Percentiles rank a stretch among this genome's conserved stretches.
Conservation (phyloP, 176 grass and related monocot genomes). For the Paspalum notatum region DNA sequence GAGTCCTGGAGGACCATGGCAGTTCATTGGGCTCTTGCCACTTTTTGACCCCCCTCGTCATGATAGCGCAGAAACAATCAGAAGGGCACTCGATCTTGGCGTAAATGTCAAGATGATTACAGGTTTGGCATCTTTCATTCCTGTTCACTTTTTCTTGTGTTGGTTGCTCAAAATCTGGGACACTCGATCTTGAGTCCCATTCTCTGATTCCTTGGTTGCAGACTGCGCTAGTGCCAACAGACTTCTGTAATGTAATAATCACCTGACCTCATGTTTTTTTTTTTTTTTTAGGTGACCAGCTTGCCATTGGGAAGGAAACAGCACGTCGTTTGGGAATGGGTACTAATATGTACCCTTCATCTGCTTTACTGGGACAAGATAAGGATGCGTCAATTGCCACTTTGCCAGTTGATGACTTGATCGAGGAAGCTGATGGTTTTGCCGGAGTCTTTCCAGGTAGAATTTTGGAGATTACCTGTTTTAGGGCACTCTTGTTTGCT, state of each 20-base stretch:
- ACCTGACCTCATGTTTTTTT: neutral
- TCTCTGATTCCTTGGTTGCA: neutral
- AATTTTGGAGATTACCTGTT: neutral
- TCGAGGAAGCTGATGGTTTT: constrained; percentile 95
- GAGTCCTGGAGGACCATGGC: constrained; percentile 78
- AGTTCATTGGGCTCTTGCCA: constrained; percentile 84
- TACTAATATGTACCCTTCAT: constrained; percentile 97
- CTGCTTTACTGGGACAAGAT: constrained; percentile 76
- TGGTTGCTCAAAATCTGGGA: neutral
- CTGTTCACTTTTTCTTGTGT: neutral
- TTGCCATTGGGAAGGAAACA: constrained; percentile 94
- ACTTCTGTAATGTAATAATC: neutral
- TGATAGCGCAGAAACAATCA: constrained; percentile 94
- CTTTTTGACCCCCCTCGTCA: constrained; percentile 92
- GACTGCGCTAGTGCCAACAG: neutral
- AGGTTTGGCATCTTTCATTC: constrained; percentile 41
- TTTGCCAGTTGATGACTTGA: constrained; percentile 87
- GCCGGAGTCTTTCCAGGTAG: constrained; percentile 94
- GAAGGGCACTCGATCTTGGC: constrained; percentile 80
- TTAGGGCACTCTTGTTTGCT: neutral
- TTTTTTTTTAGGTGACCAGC: constrained; percentile 66
- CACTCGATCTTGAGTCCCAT: neutral
- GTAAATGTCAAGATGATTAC: constrained; percentile 98
- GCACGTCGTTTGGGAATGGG: constrained; percentile 88
- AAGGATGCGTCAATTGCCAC: constrained; percentile 78